Evolutionary conservation across 2,329 filamentous ascomycete species (phyloP).

Genomic region (Talaromyces atroroseus): DNA sequence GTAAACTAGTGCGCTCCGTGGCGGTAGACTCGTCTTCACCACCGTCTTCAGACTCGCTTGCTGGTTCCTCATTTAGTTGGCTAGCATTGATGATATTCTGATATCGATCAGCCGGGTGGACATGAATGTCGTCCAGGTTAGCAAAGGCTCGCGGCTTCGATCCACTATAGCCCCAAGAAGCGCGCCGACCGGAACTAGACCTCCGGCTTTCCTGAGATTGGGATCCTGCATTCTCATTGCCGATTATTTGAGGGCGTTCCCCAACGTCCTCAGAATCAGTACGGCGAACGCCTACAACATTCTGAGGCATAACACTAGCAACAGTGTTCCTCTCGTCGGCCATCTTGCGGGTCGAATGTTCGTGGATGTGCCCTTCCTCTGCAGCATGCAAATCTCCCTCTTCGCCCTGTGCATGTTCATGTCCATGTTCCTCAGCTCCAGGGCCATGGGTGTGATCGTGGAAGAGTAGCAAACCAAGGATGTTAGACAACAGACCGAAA

Average conservation of each 20-base stretch:
- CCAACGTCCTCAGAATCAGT: slow-evolving; percentile 18
- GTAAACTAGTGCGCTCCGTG: slow-evolving; percentile 38
- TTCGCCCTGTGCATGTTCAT: slow-evolving; percentile 50
- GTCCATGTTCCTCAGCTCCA: slow-evolving; percentile 43
- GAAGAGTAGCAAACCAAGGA: slow-evolving; percentile 82
- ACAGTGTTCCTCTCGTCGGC: slow-evolving; percentile 56
- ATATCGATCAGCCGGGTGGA: slow-evolving; percentile 84
- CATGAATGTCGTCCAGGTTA: slow-evolving; percentile 65
- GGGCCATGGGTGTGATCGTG: slow-evolving; percentile 89
- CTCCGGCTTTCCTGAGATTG: slow-evolving; percentile 16
- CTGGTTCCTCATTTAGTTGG: slow-evolving; percentile 46
- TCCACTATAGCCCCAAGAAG: slow-evolving; percentile 38
- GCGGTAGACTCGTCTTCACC: slow-evolving; percentile 46
- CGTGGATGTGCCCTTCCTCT: slow-evolving; percentile 38
- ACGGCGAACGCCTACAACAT: slow-evolving; percentile 50
- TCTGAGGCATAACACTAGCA: slow-evolving; percentile 60
- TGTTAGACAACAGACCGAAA: slow-evolving; percentile 78
- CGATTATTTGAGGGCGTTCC: slow-evolving; percentile 10
- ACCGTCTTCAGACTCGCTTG: slow-evolving; percentile 49
- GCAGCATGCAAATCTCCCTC: slow-evolving; percentile 44
- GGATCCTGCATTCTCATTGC: slow-evolving; percentile 10
- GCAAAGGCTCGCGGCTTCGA: slow-evolving; percentile 53
- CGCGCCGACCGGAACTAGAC: slow-evolving; percentile 24
- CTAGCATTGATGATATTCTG: slow-evolving; percentile 87
- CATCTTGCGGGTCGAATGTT: slow-evolving; percentile 31